Evolutionary conservation across 2,329 filamentous ascomycete species (phyloP), one percentile per base, ranked within the genome.

Genomic region (Diplodia corticola): DNA sequence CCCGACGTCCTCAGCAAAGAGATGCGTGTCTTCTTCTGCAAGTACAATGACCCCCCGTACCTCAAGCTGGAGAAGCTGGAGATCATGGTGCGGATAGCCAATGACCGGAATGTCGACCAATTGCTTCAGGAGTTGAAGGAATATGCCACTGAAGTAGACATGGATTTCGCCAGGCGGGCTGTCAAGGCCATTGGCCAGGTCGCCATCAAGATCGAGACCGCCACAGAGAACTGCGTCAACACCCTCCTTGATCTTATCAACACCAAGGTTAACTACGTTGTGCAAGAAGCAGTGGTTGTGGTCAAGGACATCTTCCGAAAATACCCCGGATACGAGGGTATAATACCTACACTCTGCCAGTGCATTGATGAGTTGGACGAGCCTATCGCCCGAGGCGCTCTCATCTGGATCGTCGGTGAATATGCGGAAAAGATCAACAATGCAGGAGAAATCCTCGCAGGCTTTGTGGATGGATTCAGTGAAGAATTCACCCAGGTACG

Each of bases 381-480:
- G 78, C 93, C 94, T 1, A 89, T 93, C 72, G 95, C 95, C 6
- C 85, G 95, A 73, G 93, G 91, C 2, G 91, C 94, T 24, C 82
- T 99, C 67, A 98, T 99, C 74, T 99, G 95, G 95, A 98, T 99
- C 71, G 94, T 99, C 5, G 95, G 95, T 71, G 95, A 99, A 78
- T 99, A 99, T 76, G 95, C 95, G 0, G 95, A 99, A 82, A 99
- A 99, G 84, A 99, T 99, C 74, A 96, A 88, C 81, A 98, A 99
- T 73, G 95, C 95, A n/a, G 93, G 93, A 69, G 92, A 98, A 71
- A 98, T 99, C 69, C 80, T 99, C 67, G 85, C 88, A 63, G 89
- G 91, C 20, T 99, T 99, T 74, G 94, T 97, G 13, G 95, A 98
- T 65, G 90, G 89, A 0, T 98, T 99, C 77, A 91, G 91, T 77